Evolutionary conservation across 306 rosid species (phyloP), one percentile per base, ranked within the genome.

Genomic region (Citrullus colocynthis): DNA sequence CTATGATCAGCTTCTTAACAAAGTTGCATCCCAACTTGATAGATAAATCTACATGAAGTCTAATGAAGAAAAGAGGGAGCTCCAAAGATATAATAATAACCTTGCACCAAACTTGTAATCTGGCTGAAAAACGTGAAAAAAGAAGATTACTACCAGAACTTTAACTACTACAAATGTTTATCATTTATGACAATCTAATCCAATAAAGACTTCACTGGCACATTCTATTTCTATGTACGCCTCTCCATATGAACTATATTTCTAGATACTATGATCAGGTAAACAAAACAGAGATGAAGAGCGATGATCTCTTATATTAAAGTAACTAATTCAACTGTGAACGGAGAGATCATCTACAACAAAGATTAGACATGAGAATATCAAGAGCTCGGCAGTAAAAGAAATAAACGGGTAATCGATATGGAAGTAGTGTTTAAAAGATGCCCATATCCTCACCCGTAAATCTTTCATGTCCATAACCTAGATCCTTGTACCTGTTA

Each of bases 401-500:
- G 30, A 2, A 36, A 30, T 16, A 73, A 42, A 73, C 5, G 2
- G 74, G 34, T 18, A 18, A 37, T 9, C 5, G 55, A 67, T n/a
- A 67, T 44, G 18, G 28, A 67, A 67, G 16, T 72, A 28, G 30
- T 28, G 41, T 45, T 71, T 20, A 69, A 2, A 59, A 28, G 77
- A 49, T 24, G 32, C 15, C 44, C 28, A 51, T 30, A 73, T 51
- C 77, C 45, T 30, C 61, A 52, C 45, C 78, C 21, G 32, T 16
- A 30, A 73, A 74, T n/a, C 78, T 34, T 52, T 74, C 48, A 52
- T 30, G 78, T 51, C 44, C 60, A 74, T 54, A 52, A 49, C 42
- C 77, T 30, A 52, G 49, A 7, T 74, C 63, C 78, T 54, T 54
- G 49, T n/a, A 32, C 78, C 62, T 74, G 59, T 74, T 74, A 10